Percentiles rank a stretch among this genome's conserved stretches.
Conservation (phyloP, 768 basidiomycete genomes). For the Tephrocybe sp. region DNA sequence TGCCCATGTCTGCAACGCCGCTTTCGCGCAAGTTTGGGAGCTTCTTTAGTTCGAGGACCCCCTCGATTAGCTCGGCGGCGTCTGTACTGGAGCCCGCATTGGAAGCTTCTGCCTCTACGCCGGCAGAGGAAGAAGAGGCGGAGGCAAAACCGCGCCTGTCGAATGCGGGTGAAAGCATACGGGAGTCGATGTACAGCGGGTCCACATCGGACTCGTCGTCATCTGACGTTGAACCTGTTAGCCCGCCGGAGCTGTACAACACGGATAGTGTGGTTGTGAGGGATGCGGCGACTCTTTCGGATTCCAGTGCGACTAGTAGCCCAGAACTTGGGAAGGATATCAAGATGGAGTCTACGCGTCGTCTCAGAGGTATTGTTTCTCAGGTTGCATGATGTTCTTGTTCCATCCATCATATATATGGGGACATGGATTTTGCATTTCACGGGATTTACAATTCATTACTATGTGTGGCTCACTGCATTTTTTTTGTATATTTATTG, state of each 20-base stretch:
- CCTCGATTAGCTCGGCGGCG: constrained; percentile 18
- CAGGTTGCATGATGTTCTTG: neutral
- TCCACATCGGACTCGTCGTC: constrained; percentile 56
- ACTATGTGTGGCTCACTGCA: neutral
- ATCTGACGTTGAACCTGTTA: constrained; percentile 56
- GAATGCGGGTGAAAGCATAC: constrained; percentile 8
- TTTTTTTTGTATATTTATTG: neutral
- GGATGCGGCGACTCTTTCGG: constrained; percentile 27
- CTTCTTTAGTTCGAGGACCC: constrained; percentile 58
- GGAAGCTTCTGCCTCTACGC: constrained; percentile 23
- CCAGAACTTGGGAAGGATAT: constrained; percentile 16
- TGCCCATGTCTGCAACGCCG: constrained; percentile 35
- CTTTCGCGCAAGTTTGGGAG: constrained; percentile 68
- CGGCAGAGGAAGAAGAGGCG: too few relatives aligned
- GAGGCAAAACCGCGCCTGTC: too few relatives aligned
- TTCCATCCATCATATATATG: neutral
- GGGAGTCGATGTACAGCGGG: constrained; percentile 43
- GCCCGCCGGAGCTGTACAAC: constrained; percentile 42
- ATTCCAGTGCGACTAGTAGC: constrained; percentile 15
- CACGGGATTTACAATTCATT: constrained; percentile 1
- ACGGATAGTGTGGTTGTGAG: constrained; percentile 23
- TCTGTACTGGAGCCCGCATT: constrained; percentile 22
- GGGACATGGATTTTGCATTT: neutral
- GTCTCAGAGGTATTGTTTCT: neutral
- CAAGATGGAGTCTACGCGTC: constrained; percentile 3